Evolutionary conservation across 345 rosid genomes (phyloP), one percentile per base, ranked within the genome.

Genomic region (Gossypium longicalyx): DNA sequence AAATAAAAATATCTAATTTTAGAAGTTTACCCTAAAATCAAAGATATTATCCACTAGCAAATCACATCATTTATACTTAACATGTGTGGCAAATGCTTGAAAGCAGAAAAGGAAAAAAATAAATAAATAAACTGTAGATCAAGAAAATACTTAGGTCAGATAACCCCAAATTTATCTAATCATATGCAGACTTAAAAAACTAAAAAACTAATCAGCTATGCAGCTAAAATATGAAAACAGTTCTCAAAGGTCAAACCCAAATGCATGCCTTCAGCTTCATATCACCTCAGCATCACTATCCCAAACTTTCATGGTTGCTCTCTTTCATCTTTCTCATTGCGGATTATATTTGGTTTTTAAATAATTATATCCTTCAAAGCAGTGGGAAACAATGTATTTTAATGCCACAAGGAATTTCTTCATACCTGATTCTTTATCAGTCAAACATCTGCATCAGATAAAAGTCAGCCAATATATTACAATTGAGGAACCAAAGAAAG

Each of bases 401-500:
- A 65, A 62, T 44, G 72, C 74, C 59, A 57, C 7, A 57, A 53
- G 20, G 53, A 54, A 56, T 17, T 45, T 65, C 54, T 25, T 74
- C 80, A 22, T 7, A 72, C 61, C 65, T 25, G 69, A 53, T 70
- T 57, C 62, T 58, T 47, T 7, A 60, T 71, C 63, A 51, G 25
- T 83, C 76, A 83, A 78, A 77, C 84, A 80, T 74, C 87, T 83
- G 87, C 85, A 80, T 16, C 73, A 67, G 54, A 71, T 17, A 41
- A 67, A 51, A 17, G 41, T 41, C 25, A 41, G 68, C 2, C 49
- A n/a, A 41, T 10, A n/a, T n/a, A 64, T 3, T 22, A n/a, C 16
- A 64, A 41, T 4, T n/a, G 51, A n/a, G 22, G 23, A n/a, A 15
- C 41, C 41, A 34, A 48, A 67, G 8, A 66, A 7, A 13, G 53